A percentile compares a stretch with the other conserved stretches of the same genome.
Evolutionary conservation across 805 yeast genomes (phyloP).

Genomic region (Candida qinlingensis): DNA sequence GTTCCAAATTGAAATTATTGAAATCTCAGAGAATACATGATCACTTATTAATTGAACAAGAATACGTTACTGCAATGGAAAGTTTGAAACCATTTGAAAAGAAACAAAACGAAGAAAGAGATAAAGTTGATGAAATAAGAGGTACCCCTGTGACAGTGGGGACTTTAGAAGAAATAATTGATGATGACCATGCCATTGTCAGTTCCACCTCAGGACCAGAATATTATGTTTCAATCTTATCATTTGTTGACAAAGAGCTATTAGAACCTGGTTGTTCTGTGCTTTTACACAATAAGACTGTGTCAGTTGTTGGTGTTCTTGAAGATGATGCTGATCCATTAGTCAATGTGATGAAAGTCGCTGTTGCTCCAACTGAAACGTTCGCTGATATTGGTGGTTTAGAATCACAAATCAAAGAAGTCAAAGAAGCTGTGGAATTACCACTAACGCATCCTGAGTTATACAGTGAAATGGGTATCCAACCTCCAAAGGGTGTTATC

Average conservation of each 20-base stretch:
- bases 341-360: constrained; percentile 96
- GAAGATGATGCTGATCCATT: constrained; percentile 98
- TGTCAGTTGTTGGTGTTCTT: constrained; percentile 94
- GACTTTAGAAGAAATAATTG: constrained; percentile 93
- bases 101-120: constrained; percentile 92
- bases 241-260: constrained; percentile 94
- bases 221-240: constrained; percentile 90
- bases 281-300: constrained; percentile 90
- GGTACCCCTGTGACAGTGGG: constrained; percentile 97
- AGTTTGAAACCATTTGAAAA: constrained; percentile 94
- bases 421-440: constrained; percentile 93
- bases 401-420: constrained; percentile 94
- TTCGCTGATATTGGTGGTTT: constrained; percentile 97
- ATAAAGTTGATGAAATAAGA: constrained; percentile 90
- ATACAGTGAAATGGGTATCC: constrained; percentile 97
- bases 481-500: constrained; percentile 97
- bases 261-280: constrained; percentile 97
- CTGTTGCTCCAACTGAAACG: constrained; percentile 94
- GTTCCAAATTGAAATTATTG: constrained; percentile 86
- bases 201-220: constrained; percentile 95
- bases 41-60: constrained; percentile 90
- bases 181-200: constrained; percentile 98
- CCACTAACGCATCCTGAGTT: constrained; percentile 95
- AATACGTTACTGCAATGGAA: constrained; percentile 92
- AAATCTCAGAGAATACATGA: constrained; percentile 96